These are phyloP conservation scores for Dianthus caryophyllus DNA, from an alignment of 148 eudicot genomes.

Conservation along the genomic window DNA sequence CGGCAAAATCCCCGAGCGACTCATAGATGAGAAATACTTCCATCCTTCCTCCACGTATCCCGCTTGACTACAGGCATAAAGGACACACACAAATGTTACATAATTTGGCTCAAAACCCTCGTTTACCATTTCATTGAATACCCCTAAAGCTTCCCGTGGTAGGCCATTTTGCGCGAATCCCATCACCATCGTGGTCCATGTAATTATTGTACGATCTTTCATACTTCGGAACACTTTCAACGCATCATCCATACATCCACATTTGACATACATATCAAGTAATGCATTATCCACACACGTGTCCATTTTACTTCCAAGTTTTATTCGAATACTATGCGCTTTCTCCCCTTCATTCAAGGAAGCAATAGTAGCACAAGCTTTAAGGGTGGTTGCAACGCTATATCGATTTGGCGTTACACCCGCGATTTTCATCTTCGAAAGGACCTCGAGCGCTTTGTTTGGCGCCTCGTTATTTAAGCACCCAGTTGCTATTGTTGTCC, in stretches of 20 bases:
- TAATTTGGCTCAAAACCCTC: conserved; percentile 44
- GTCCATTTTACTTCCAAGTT: conserved; percentile 46
- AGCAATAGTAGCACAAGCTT: conserved; percentile 54
- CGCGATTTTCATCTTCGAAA: conserved; percentile 45
- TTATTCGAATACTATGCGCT: conserved; percentile 48
- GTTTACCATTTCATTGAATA: conserved; percentile 39
- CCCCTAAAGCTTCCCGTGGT: conserved; percentile 34
- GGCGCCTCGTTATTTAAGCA: conserved; percentile 51
- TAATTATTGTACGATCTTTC: conserved; percentile 41
- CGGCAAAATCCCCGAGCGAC: conserved; percentile 40
- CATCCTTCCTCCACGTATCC: conserved; percentile 51
- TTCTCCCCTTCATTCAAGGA: conserved; percentile 54
- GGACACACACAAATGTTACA: conserved; percentile 49
- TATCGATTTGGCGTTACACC: conserved; percentile 50
- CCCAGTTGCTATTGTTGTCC: conserved; percentile 64
- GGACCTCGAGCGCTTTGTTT: conserved; percentile 41
- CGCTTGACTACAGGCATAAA: conserved; percentile 65
- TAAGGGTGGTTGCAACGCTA: conserved; percentile 50
- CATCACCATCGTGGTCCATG: conserved; percentile 71
- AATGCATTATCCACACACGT: conserved; percentile 58
- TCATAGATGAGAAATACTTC: conserved; percentile 45
- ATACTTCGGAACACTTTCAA: conserved; percentile 38
- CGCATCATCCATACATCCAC: conserved; percentile 51
- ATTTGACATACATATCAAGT: conserved; percentile 71
- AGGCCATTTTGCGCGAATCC: conserved; percentile 62